Evolutionary conservation across 1,284 basidiomycete genomes (phyloP).

Genomic region (Irpex sp.): DNA sequence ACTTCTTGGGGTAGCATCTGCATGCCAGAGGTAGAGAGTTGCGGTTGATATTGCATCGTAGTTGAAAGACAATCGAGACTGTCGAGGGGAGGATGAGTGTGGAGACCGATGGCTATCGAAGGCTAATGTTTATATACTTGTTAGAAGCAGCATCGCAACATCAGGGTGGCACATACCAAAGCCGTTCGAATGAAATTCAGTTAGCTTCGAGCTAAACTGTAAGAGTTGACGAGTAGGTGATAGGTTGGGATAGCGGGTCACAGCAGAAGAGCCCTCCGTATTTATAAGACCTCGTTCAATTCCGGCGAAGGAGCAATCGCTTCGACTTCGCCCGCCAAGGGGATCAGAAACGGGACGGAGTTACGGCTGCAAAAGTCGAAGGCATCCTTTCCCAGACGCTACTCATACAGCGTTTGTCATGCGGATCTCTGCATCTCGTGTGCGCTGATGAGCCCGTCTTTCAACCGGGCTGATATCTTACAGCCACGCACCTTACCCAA

Average conservation of each 20-base stretch:
- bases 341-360: constrained; percentile 1
- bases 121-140: background rate
- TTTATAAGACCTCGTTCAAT: background rate
- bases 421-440: background rate
- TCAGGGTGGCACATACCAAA: background rate
- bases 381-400: background rate
- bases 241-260: background rate
- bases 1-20: background rate
- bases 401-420: constrained; percentile 2
- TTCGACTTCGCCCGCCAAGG: background rate
- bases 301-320: background rate
- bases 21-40: background rate
- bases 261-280: background rate
- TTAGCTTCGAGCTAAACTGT: background rate
- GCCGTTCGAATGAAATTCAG: background rate
- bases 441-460: background rate
- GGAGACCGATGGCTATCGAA: background rate
- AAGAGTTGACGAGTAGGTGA: background rate
- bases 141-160: background rate
- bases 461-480: background rate
- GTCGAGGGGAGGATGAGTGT: background rate
- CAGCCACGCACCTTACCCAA: too few species aligned
- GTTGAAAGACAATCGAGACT: background rate
- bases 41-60: background rate
- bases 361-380: background rate